Percentiles rank a stretch among this genome's conserved stretches.
Evolutionary conservation across 495 filamentous ascomycete genomes (phyloP).

Genomic region (Penicillium cataractarum): DNA sequence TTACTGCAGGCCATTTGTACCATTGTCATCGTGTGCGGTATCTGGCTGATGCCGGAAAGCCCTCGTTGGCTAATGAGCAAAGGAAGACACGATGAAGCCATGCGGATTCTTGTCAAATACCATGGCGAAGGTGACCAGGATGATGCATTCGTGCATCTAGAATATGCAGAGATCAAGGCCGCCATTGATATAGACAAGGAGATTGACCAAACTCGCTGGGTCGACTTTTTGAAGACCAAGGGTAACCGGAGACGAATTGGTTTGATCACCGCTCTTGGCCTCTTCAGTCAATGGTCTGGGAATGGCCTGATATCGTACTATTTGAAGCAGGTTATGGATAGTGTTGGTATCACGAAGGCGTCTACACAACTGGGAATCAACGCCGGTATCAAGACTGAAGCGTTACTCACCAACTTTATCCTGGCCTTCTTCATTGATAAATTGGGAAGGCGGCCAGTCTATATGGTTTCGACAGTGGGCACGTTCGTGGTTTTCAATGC

Average conservation of each 20-base stretch:
- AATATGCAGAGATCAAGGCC: conserved; percentile 60
- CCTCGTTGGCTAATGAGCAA: conserved; percentile 49
- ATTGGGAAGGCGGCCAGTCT: conserved; percentile 59
- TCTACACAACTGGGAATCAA: conserved; percentile 62
- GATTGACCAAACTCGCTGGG: conserved; percentile 60
- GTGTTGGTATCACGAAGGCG: conserved; percentile 40
- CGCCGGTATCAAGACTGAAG: conserved; percentile 62
- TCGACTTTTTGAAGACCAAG: conserved; percentile 60
- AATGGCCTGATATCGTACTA: conserved; percentile 49
- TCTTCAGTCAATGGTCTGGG: conserved; percentile 52
- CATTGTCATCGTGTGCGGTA: conserved; percentile 41
- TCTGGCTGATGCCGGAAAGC: conserved; percentile 47
- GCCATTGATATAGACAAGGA: conserved; percentile 50
- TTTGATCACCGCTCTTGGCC: conserved; percentile 60
- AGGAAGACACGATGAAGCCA: conserved; percentile 56
- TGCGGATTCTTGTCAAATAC: conserved; percentile 52
- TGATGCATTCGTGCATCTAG: conserved; percentile 56
- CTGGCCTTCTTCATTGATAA: conserved; percentile 68
- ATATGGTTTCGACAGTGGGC: conserved; percentile 58
- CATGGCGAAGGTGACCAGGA: conserved; percentile 56
- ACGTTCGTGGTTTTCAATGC: conserved; percentile 61
- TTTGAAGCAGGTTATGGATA: conserved; percentile 40
- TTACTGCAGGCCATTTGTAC: conserved; percentile 39
- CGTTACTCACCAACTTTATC: conserved; percentile 62
- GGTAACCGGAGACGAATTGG: conserved; percentile 60